Evolutionary conservation across 1,284 basidiomycete species (phyloP), one percentile per base, ranked within the genome.

Genomic region (Boletus semigastroideus): DNA sequence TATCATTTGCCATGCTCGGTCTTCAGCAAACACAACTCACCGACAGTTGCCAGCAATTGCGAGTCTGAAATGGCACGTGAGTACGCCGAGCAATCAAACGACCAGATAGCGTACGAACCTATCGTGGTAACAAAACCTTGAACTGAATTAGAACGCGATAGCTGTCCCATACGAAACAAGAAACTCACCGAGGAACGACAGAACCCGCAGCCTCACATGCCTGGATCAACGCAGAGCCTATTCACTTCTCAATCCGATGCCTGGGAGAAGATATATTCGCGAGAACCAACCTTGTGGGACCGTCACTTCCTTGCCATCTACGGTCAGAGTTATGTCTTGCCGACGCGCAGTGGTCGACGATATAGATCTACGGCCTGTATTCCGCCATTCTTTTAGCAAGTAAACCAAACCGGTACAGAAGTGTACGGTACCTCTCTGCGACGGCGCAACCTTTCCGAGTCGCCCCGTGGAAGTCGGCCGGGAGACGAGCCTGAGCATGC

Each of bases 41-140:
- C 94, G 89, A 76, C 94, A 97, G 72, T 96, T 97, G 55, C 94
- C 94, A 58, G 94, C 94, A 65, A 97, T 94, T 36, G 93, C 92
- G 38, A 97, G 81, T 65, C 92, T 79, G 47, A 48, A 11, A 41
- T 28, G 51, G 25, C n/a, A 30, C 40, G 55, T 44, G 20, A 51
- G 52, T 53, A 37, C 47, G 39, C 40, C 31, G 64, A 62, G 59
- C 22, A 65, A 58, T 50, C 59, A 31, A 48, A 41, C 25, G 17
- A 45, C 30, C 17, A 31, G 38, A 22, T 7, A 33, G 4, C 6
- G 42, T 31, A 61, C 75, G 42, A 59, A 86, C 83, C 88, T 82
- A 70, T 96, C 94, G 78, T 95, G 93, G 73, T 95, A 96, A 70
- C 93, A 96, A 73, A 95, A 95, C 61, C 92, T 90, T 53, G 56